Evolutionary conservation across 139 green algal species (phyloP).

Genomic region (Closterium sp.): DNA sequence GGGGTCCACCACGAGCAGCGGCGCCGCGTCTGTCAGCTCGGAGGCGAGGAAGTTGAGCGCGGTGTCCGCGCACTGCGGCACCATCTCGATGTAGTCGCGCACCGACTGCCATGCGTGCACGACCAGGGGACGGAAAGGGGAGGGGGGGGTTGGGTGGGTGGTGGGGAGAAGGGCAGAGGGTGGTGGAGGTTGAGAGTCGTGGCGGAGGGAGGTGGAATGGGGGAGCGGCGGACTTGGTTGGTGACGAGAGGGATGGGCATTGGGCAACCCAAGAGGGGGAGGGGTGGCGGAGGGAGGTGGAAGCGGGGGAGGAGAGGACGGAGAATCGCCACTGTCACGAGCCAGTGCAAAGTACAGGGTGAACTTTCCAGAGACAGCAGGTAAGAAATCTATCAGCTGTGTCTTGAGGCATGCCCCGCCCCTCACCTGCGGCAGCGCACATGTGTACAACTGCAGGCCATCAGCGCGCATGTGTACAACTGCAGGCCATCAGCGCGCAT

Average conservation of each 20-base stretch:
- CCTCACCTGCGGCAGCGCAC: slow-evolving; percentile 21
- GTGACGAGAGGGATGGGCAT: neutral
- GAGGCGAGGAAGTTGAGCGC: slow-evolving; percentile 27
- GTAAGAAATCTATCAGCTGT: too few species aligned
- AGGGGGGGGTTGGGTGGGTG: neutral
- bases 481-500: slow-evolving; percentile 19
- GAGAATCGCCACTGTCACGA: neutral
- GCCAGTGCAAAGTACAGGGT: neutral
- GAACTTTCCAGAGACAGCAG: too few species aligned
- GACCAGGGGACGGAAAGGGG: neutral
- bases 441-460: slow-evolving; percentile 32
- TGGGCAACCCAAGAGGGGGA: neutral
- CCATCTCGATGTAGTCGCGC: slow-evolving; percentile 22
- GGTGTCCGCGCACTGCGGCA: slow-evolving; percentile 16
- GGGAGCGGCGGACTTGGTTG: neutral
- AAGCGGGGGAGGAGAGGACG: neutral
- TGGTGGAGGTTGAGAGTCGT: neutral
- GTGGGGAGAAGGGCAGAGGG: neutral
- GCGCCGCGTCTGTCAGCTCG: slow-evolving; percentile 5
- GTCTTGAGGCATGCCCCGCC: too few species aligned
- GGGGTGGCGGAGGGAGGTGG: neutral
- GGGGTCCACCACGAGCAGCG: slow-evolving; percentile 15
- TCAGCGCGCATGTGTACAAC: slow-evolving; percentile 27
- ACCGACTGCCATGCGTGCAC: slow-evolving; percentile 19
- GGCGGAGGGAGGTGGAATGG: neutral